Evolutionary conservation across 2,329 filamentous ascomycete genomes (phyloP).

Genomic region (Emergomyces pasteurianus): DNA sequence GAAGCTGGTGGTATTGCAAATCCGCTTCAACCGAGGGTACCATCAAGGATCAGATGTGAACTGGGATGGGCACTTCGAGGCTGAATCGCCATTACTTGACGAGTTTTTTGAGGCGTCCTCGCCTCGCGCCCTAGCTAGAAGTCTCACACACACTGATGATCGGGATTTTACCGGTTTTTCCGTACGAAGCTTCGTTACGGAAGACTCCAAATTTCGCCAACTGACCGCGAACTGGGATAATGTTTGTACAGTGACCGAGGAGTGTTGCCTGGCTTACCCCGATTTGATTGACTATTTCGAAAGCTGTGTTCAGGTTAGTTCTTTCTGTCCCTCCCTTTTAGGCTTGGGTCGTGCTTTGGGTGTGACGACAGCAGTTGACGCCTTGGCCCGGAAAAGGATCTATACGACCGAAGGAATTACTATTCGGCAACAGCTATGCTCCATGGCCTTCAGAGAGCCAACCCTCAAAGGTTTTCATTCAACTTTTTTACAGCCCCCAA

Average conservation of each 20-base stretch:
- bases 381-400: conserved; percentile 13
- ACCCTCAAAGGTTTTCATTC: conserved; percentile 3
- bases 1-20: conserved; percentile 23
- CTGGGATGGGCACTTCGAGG: conserved; percentile 24
- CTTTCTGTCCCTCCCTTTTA: neutral
- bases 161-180: conserved; percentile 20
- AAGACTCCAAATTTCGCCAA: conserved; percentile 13
- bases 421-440: conserved; percentile 27
- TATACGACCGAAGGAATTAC: conserved; percentile 23
- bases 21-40: conserved; percentile 26
- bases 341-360: neutral
- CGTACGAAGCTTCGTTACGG: conserved; percentile 14
- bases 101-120: conserved; percentile 23
- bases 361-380: conserved; percentile 1
- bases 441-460: conserved; percentile 25
- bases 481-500: neutral
- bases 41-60: conserved; percentile 23
- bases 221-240: conserved; percentile 21
- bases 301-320: conserved; percentile 25
- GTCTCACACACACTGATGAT: conserved; percentile 20
- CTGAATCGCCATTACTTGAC: conserved; percentile 22
- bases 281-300: conserved; percentile 21
- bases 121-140: conserved; percentile 21
- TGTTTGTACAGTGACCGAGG: conserved; percentile 24
- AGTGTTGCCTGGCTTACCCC: conserved; percentile 27